Evolutionary conservation across 2,329 filamentous ascomycete genomes (phyloP), one percentile per base, ranked within the genome.

Genomic region (Botrytis sinoallii): DNA sequence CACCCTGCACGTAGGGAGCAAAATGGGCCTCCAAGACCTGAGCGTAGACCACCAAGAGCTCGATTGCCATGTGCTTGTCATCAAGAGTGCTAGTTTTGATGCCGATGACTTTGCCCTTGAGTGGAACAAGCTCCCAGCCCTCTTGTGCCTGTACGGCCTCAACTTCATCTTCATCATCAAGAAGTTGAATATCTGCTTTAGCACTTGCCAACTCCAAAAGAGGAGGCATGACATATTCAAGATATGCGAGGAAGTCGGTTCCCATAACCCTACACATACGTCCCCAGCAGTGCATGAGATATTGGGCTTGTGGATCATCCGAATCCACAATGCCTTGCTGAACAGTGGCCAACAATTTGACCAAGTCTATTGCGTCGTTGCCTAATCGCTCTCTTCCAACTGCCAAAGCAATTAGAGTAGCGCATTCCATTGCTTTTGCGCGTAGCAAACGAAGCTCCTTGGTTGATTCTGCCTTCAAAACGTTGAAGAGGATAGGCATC

Each of bases 1-100:
- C 97, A 75, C 97, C 92, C 63, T 91, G 87, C 70, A 97, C 95
- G 77, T 97, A 98, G 1, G 93, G 93, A 71, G 96, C 94, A 81
- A 99, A 99, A 44, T 93, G 90, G 35, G 88, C 94, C 82, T 98
- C 94, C n/a, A 99, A 88, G 40, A 97, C 95, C 82, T 98, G 94
- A 2, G 96, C 95, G 81, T 99, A 99, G 75, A 99, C 95, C 65
- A 97, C 95, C 75, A 99, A 92, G 71, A 99, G 90, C 84, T 99
- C 96, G 77, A 99, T 98, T n/a, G 96, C 96, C 89, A 97, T 98
- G 83, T 98, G 95, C 86, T 99, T 99, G 84, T 99, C 96, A 79
- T 99, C 96, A 83, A 99, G 91, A 16, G 93, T 93, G 82, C 94
- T 97, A 12, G 96, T 99, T 85, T 95, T 94, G 85, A 99, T 99